phyloP scores from a whole-genome alignment of 2,329 filamentous ascomycete genomes.

The Mycosphaerella sp. region DNA sequence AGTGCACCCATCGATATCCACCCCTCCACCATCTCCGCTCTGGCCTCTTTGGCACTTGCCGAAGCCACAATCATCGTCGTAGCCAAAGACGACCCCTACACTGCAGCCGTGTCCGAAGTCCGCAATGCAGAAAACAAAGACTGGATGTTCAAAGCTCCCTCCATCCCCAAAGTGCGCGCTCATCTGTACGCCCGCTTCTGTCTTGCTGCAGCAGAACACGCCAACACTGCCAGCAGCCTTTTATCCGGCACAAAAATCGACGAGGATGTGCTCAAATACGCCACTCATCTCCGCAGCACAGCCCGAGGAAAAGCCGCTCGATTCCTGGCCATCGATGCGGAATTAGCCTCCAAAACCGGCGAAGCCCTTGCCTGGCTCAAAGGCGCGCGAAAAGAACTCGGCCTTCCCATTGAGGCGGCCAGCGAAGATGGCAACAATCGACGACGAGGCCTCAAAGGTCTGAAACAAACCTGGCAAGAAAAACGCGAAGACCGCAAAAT shows the following conservation, averaged over 20 bases:
- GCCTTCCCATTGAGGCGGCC: slow-evolving; percentile 45
- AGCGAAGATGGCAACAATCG: slow-evolving; percentile 34
- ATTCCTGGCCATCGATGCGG: slow-evolving; percentile 85
- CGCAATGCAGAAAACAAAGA: slow-evolving; percentile 79
- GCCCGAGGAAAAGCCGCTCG: slow-evolving; percentile 79
- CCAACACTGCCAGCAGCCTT: slow-evolving; percentile 59
- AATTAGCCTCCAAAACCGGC: slow-evolving; percentile 72
- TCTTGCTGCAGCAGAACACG: slow-evolving; percentile 81
- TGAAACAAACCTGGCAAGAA: slow-evolving; percentile 70
- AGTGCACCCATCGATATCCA: slow-evolving; percentile 38
- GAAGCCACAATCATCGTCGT: slow-evolving; percentile 88
- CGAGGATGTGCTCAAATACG: slow-evolving; percentile 61
- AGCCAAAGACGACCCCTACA: slow-evolving; percentile 90
- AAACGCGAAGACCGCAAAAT: slow-evolving; percentile 72
- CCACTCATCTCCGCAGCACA: slow-evolving; percentile 66
- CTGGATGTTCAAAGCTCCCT: slow-evolving; percentile 92
- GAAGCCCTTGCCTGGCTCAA: slow-evolving; percentile 81
- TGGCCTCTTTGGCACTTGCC: slow-evolving; percentile 62
- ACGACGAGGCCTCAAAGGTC: slow-evolving; percentile 53
- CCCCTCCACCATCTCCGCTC: slow-evolving; percentile 39
- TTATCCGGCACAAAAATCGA: slow-evolving; percentile 52
- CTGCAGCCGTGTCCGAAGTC: slow-evolving; percentile 70
- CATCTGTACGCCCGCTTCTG: slow-evolving; percentile 83
- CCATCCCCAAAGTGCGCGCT: slow-evolving; percentile 81
- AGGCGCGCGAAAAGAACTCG: slow-evolving; percentile 69